Evolutionary conservation across 2,329 filamentous ascomycete species (phyloP).

Genomic region (Fusarium mangiferae): DNA sequence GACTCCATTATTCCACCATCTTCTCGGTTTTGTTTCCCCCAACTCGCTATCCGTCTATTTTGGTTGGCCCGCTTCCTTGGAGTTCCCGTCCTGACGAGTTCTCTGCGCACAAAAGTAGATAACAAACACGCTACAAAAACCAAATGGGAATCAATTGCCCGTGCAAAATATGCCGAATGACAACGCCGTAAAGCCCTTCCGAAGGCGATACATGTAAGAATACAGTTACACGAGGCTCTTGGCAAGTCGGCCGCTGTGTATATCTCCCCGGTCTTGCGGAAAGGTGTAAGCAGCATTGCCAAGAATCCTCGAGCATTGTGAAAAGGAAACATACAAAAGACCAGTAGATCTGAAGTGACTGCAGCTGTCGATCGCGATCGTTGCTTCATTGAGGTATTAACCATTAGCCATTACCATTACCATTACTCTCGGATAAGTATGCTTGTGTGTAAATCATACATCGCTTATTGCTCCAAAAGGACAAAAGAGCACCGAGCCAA

Average conservation of each 20-base stretch:
- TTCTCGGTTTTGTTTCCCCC: slow-evolving; percentile 23
- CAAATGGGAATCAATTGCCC: slow-evolving; percentile 15
- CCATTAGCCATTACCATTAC: slow-evolving; percentile 31
- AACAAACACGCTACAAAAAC: slow-evolving; percentile 28
- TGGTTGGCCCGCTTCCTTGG: slow-evolving; percentile 14
- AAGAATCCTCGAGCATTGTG: slow-evolving; percentile 14
- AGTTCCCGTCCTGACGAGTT: slow-evolving; percentile 25
- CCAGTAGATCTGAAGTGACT: slow-evolving; percentile 3
- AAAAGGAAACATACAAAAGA: neutral
- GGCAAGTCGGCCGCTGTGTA: slow-evolving; percentile 9
- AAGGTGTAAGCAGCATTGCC: slow-evolving; percentile 13
- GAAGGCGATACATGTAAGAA: slow-evolving; percentile 23
- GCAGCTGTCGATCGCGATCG: slow-evolving; percentile 14
- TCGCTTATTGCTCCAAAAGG: slow-evolving; percentile 14
- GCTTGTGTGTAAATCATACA: slow-evolving; percentile 16
- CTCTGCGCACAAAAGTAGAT: slow-evolving; percentile 14
- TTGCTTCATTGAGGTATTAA: slow-evolving; percentile 28
- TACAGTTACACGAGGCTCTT: slow-evolving; percentile 29
- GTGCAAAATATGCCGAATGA: slow-evolving; percentile 21
- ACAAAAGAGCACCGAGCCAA: slow-evolving; percentile 9
- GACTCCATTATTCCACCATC: slow-evolving; percentile 21
- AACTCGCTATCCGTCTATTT: slow-evolving; percentile 32
- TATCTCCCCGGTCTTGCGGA: slow-evolving; percentile 15
- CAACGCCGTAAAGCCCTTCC: slow-evolving; percentile 25
- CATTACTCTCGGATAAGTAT: slow-evolving; percentile 14